phyloP scores from a whole-genome alignment of 345 rosid genomes.

The Microthlaspi erraticum region DNA sequence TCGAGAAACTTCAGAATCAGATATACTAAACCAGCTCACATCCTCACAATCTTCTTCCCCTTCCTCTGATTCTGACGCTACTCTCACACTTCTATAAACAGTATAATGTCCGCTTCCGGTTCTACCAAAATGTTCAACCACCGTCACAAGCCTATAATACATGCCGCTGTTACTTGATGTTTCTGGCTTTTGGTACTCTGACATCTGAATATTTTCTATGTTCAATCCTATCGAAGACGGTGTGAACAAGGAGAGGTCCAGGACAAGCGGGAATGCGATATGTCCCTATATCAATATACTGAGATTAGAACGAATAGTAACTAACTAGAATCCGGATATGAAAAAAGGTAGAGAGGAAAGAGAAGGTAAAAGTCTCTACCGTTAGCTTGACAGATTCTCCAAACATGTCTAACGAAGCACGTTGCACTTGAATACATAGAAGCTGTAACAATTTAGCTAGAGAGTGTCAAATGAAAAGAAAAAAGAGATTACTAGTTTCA shows the following conservation, averaged over 20 bases:
- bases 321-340: not conserved
- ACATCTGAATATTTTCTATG: conserved; percentile 25
- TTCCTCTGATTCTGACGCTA: conserved; percentile 31
- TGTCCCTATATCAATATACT: conserved; percentile 26
- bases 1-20: conserved; percentile 66
- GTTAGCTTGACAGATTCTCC: conserved; percentile 74
- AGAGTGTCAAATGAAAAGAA: conserved; percentile 9
- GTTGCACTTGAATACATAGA: conserved; percentile 82
- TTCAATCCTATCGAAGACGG: conserved; percentile 39
- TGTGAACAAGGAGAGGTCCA: conserved; percentile 35
- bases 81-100: conserved; percentile 63
- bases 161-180: conserved; percentile 18
- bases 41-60: conserved; percentile 28
- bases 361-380: conserved; percentile 48
- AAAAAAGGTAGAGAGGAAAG: not conserved
- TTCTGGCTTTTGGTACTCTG: conserved; percentile 39
- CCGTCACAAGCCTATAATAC: conserved; percentile 73
- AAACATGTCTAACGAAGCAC: conserved; percentile 59
- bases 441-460: conserved; percentile 58
- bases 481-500: conserved; percentile 1
- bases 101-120: conserved; percentile 84
- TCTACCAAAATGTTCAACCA: conserved; percentile 86
- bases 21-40: conserved; percentile 71
- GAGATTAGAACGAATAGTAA: not conserved
- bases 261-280: conserved; percentile 34